Base-by-base conservation (phyloP, 768 basidiomycete genomes). In the Gyrodon lividus region DNA sequence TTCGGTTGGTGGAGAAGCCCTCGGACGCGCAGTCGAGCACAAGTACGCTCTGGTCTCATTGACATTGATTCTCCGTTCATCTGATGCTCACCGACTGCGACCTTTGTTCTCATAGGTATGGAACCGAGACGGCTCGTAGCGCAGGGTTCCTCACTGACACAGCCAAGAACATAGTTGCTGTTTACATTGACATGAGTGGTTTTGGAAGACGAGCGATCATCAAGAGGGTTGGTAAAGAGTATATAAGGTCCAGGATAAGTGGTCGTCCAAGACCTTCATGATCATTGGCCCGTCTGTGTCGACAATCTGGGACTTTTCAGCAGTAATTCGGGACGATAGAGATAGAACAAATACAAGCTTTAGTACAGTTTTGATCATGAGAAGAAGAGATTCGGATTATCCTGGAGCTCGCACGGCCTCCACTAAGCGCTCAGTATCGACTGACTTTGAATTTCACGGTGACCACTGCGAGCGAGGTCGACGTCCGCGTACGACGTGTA, bases 171-270 rank as follows among this genome's bases (percentile, higher is more conserved):
- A 81, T 88, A 12, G 84, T 78, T 4, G 72, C 90, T 33, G 84
- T 92, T 19, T 92, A 90, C 67, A 77, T 91, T 35, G 89, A 91
- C 64, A 76, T 86, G 74, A 69, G 76, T 2, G 87, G 88, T 0
- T 80, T 92, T 33, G 88, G 87, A 8, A 72, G 87, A 50, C 72
- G 80, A 41, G 89, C 87, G 12, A 65, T 92, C 46, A 66, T 92
- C 62, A 85, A 76, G 72, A 78, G 75, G 52, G 81, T 76, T 0
- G 84, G 82, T 17, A 81, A 72, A 73, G 75, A 77, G 37, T 82
- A 77, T 59, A 72, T 86, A 20, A 82, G 78, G 61, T 78, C 72
- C 13, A 65, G 70, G 38, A 45, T 75, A 33, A 56, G 62, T 3
- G 14, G 38, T 40, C 38, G 46, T 23, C 20, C 38, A 22, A 3